Base-by-base conservation (phyloP, 805 yeast species). In the Scheffersomyces amazonensis region DNA sequence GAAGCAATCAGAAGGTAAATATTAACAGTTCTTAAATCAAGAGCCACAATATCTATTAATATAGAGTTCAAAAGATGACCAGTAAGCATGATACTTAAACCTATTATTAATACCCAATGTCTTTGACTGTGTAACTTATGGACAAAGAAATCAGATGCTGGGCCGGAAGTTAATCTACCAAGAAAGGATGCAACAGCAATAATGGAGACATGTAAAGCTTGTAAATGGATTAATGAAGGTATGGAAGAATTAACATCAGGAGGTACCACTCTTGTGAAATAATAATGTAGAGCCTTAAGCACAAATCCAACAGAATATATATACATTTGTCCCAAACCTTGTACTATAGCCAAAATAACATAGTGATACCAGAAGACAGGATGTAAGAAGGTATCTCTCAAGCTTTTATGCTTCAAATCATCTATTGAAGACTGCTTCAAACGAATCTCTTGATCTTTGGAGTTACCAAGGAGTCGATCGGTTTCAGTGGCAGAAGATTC, bases 251-350 rank as follows among this genome's bases (percentile, higher is more conserved):
- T 33, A 34, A 23, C 31, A 21, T 7, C 30, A 12, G 30, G 17
- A 4, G 30, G 30, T 5, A 27, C 11, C 4, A 27, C 23, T 10
- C 44, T 39, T 5, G 44, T 36, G 39, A 50, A 57, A 30, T 50
- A 46, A 35, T 48, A 49, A 38, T 53, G 51, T 2, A 60, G 29
- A 8, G 67, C 67, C 42, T 60, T 58, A 17, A 60, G 37, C 11
- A 62, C 47, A 34, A 47, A 62, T 2, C 68, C 68, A 35, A 62
- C 57, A 17, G 61, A 56, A 39, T 54, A 62, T 10, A 62, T 62
- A 43, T 62, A 62, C 66, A 62, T 60, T 44, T 62, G 68, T 10
- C 68, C 67, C 38, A 62, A 48, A 5, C 68, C 68, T 45, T 62
- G 68, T n/a, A 58, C 45, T 13, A 60, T 43, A 2, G 65, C 50